phyloP scores from a whole-genome alignment of 2,329 filamentous ascomycete genomes.

The Neospermospora avenae region DNA sequence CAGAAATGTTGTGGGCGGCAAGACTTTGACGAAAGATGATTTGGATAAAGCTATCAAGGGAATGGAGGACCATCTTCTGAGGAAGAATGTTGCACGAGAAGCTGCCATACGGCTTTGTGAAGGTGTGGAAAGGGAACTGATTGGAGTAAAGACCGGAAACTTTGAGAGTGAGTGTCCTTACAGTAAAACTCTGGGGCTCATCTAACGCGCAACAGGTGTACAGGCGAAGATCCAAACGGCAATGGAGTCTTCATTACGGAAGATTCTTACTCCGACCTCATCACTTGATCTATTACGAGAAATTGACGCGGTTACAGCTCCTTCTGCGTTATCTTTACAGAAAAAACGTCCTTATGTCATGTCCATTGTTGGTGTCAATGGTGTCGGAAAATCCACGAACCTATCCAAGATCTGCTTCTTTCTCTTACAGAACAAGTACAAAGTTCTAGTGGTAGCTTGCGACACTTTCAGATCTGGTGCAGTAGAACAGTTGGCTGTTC shows the following conservation, averaged over 20 bases:
- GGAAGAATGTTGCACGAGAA: slow-evolving; percentile 95
- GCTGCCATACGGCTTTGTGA: slow-evolving; percentile 88
- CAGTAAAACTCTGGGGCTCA: background rate
- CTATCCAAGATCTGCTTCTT: slow-evolving; percentile 98
- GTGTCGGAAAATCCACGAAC: slow-evolving; percentile 97
- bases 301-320: slow-evolving; percentile 74
- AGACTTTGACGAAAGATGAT: slow-evolving; percentile 84
- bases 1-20: slow-evolving; percentile 91
- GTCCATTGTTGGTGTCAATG: slow-evolving; percentile 97
- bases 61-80: slow-evolving; percentile 91
- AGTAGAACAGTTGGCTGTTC: slow-evolving; percentile 93
- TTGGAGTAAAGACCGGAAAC: slow-evolving; percentile 86
- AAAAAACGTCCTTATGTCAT: slow-evolving; percentile 86
- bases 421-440: slow-evolving; percentile 93
- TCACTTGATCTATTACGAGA: slow-evolving; percentile 93
- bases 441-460: slow-evolving; percentile 87
- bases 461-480: slow-evolving; percentile 97
- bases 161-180: slow-evolving; percentile 64
- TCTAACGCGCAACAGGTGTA: slow-evolving; percentile 50
- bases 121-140: slow-evolving; percentile 82
- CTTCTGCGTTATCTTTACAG: slow-evolving; percentile 59
- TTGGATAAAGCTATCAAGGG: slow-evolving; percentile 89
- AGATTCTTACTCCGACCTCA: slow-evolving; percentile 93
- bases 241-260: slow-evolving; percentile 88
- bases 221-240: slow-evolving; percentile 79